A percentile compares a stretch with the other conserved stretches of the same genome.
phyloP scores from a whole-genome alignment of 495 filamentous ascomycete genomes.

The Penicillium psychrofluorescens region DNA sequence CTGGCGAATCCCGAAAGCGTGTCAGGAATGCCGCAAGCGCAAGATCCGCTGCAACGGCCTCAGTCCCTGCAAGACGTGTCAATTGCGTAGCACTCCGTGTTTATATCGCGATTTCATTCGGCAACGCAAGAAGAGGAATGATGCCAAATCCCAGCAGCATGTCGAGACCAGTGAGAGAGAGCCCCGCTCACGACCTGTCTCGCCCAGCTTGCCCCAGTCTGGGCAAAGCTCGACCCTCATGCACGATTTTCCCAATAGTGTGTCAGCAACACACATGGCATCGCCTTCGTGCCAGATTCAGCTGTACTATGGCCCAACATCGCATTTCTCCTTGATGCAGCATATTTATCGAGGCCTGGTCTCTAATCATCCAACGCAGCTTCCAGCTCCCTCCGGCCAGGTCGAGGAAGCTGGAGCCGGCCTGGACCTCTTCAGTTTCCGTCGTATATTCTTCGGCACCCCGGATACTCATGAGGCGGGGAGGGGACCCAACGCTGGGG shows the following conservation, averaged over 20 bases:
- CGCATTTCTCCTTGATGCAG: conserved; percentile 40
- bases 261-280: conserved; percentile 39
- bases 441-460: conserved; percentile 39
- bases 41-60: conserved; percentile 39
- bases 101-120: conserved; percentile 34
- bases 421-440: conserved; percentile 37
- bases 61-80: conserved; percentile 35
- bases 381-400: conserved; percentile 17
- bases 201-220: conserved; percentile 10
- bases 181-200: conserved; percentile 2
- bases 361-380: conserved; percentile 16
- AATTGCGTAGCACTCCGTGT: conserved; percentile 26
- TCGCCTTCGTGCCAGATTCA: conserved; percentile 37
- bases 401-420: conserved; percentile 39
- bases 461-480: conserved; percentile 24
- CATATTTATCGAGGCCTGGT: conserved; percentile 35
- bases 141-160: conserved; percentile 1
- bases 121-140: conserved; percentile 31
- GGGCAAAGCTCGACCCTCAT: conserved; percentile 15
- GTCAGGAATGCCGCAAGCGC: conserved; percentile 36
- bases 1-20: conserved; percentile 38
- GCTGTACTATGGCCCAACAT: conserved; percentile 40
- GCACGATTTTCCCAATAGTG: conserved; percentile 30
- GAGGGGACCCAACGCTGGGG: conserved; percentile 4
- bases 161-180: background rate